Conservation (phyloP, 345 rosid species). For the Fremontodendron californicum region DNA sequence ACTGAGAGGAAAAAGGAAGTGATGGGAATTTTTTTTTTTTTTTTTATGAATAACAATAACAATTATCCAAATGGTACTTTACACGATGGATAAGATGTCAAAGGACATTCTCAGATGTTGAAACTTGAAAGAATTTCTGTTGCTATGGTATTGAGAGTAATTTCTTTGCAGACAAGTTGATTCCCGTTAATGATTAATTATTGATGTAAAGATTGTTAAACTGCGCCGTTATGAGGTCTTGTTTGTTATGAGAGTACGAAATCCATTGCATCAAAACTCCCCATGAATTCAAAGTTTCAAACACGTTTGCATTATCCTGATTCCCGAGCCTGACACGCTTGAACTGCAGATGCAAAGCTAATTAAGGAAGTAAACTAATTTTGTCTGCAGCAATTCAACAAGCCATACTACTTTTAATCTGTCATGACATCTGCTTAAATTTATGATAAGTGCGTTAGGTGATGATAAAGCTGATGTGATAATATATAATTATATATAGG, state of each 20-base stretch:
- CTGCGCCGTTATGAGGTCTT: no score
- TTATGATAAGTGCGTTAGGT: not conserved
- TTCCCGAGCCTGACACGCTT: no score
- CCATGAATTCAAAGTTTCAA: not conserved
- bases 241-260: no score
- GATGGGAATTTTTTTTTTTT: no score
- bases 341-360: not conserved
- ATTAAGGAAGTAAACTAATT: not conserved
- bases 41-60: not conserved
- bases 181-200: no score
- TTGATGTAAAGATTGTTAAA: no score
- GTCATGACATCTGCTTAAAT: not conserved
- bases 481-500: no score
- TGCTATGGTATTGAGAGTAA: not conserved
- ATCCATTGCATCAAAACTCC: not conserved
- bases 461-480: not conserved
- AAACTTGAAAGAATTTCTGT: not conserved
- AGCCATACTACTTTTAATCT: not conserved
- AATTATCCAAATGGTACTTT: conserved; percentile 22
- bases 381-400: not conserved
- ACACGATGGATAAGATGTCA: conserved; percentile 4
- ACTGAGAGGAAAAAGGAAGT: not conserved
- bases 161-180: not conserved
- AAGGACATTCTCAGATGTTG: conserved; percentile 10
- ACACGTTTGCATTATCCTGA: not conserved